Conservation (phyloP, 805 yeast genomes). For the Candida germanica region DNA sequence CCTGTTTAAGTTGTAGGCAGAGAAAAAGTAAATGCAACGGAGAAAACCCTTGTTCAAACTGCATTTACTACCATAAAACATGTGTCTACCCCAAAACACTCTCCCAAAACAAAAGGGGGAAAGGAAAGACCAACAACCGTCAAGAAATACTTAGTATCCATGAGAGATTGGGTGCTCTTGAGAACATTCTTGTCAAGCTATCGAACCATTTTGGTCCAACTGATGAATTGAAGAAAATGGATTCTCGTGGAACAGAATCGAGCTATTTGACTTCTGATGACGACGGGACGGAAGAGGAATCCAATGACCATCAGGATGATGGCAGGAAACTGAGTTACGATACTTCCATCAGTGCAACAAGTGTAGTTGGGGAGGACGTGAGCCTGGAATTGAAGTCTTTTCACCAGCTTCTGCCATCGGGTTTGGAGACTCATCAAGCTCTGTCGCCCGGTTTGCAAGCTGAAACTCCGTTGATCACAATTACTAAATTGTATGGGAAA, state of each 20-base stretch:
- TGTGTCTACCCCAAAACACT: slow-evolving; percentile 27
- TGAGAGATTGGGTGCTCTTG: slow-evolving; percentile 20
- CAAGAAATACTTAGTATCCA: slow-evolving; percentile 8
- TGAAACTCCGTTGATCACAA: background rate
- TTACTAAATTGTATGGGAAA: background rate
- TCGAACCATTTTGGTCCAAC: slow-evolving; percentile 16
- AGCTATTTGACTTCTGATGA: background rate
- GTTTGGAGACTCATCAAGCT: background rate
- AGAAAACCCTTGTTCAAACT: slow-evolving; percentile 38
- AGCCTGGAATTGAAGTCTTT: no score
- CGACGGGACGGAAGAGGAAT: background rate
- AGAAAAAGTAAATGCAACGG: slow-evolving; percentile 55
- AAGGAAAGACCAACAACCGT: slow-evolving; percentile 12
- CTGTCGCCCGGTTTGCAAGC: background rate
- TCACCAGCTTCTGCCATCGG: no score
- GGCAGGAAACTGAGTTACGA: background rate
- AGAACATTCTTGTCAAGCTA: slow-evolving; percentile 17
- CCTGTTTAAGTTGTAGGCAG: slow-evolving; percentile 49
- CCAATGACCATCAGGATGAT: background rate
- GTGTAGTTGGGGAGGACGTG: background rate
- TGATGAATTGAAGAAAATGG: background rate
- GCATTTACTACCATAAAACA: slow-evolving; percentile 27
- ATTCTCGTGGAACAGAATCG: background rate
- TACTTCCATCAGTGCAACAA: background rate
- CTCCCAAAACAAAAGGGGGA: slow-evolving; percentile 15